Conservation (phyloP, 2,329 filamentous ascomycete species). For the Rosellinia necatrix region DNA sequence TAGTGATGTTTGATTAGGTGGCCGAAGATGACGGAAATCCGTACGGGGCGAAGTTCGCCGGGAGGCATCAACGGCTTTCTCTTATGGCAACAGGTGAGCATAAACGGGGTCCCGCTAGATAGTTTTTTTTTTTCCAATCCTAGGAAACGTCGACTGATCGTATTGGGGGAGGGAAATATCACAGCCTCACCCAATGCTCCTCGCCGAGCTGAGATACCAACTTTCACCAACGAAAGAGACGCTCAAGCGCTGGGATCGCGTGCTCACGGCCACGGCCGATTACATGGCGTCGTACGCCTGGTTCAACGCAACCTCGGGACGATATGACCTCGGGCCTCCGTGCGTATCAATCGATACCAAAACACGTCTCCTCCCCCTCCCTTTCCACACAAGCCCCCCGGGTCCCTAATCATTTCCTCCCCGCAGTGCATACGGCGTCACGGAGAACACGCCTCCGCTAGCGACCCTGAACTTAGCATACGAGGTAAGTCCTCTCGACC, state of each 20-base stretch:
- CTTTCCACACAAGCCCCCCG: no score
- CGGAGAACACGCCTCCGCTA: constrained; percentile 55
- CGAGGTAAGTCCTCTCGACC: constrained; percentile 42
- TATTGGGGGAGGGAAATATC: neutral
- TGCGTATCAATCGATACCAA: constrained; percentile 11
- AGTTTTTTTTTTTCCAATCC: no score
- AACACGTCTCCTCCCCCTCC: no score
- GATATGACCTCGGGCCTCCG: constrained; percentile 52
- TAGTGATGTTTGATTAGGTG: constrained; percentile 33
- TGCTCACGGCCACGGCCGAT: constrained; percentile 38
- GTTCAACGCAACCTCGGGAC: constrained; percentile 38
- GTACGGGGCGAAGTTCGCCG: constrained; percentile 51
- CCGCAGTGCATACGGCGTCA: constrained; percentile 54
- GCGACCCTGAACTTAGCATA: constrained; percentile 53
- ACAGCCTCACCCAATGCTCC: constrained; percentile 52
- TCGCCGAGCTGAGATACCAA: constrained; percentile 39
- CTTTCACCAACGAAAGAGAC: constrained; percentile 34
- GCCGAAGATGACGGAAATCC: constrained; percentile 56
- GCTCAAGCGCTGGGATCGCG: constrained; percentile 35
- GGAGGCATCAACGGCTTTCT: constrained; percentile 55
- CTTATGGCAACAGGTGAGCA: constrained; percentile 52
- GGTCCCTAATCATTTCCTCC: no score
- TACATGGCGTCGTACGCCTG: constrained; percentile 43
- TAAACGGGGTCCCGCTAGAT: neutral
- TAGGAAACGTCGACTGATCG: neutral